phyloP scores from a whole-genome alignment of 192 early-diverging fungal genomes.

The Kickxella alabastrina region DNA sequence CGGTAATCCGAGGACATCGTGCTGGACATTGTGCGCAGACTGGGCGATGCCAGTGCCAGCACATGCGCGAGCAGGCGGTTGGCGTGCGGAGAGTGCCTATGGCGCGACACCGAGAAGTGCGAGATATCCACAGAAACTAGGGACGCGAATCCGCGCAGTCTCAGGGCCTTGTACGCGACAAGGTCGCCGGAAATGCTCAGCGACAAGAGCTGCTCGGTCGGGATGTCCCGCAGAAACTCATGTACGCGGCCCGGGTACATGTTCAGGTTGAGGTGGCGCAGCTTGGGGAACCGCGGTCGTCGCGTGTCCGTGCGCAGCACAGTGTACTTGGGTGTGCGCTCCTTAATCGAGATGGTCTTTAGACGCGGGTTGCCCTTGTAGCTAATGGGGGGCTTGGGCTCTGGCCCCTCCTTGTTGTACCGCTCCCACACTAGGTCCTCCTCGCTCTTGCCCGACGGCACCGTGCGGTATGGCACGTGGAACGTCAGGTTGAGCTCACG shows the following conservation, averaged over 20 bases:
- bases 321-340: conserved; percentile 29
- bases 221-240: conserved; percentile 30
- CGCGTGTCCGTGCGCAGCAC: conserved; percentile 14
- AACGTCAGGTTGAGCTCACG: conserved; percentile 18
- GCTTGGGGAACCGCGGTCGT: conserved; percentile 35
- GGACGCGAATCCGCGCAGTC: conserved; percentile 7
- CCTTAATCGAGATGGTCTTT: conserved; percentile 31
- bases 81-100: conserved; percentile 23
- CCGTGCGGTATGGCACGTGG: conserved; percentile 30
- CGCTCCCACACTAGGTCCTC: conserved; percentile 34
- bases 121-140: conserved; percentile 11
- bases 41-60: conserved; percentile 10
- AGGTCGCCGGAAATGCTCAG: conserved; percentile 33
- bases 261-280: conserved; percentile 19
- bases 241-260: conserved; percentile 29
- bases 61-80: conserved; percentile 22
- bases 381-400: neutral
- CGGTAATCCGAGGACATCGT: conserved; percentile 15
- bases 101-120: conserved; percentile 10
- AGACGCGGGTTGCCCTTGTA: conserved; percentile 24
- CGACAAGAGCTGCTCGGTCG: conserved; percentile 15
- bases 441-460: conserved; percentile 30
- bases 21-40: conserved; percentile 9
- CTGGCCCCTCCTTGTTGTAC: conserved; percentile 11
- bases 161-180: conserved; percentile 30